Evolutionary conservation across 208 protist species (phyloP), one percentile per base, ranked within the genome.

Genomic region (Leptomonas pyrrhocoris): DNA sequence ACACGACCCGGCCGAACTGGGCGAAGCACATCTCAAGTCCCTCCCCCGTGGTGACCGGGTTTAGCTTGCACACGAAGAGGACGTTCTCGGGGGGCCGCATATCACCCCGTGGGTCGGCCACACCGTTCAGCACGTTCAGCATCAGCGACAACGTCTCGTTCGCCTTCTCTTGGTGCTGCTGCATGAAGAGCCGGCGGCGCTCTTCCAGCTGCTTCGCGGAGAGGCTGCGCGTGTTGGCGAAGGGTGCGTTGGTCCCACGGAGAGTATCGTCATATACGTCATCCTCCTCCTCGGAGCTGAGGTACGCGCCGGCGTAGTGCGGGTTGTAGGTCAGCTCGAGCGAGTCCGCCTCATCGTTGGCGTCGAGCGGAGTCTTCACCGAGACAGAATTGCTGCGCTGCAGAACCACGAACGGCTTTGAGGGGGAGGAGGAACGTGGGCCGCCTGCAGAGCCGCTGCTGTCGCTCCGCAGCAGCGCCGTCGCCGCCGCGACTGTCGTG

Each of bases 51-150:
- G 98, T 99, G 15, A 93, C 75, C 1, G 98, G 98, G 75, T 99
- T 99, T 30, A 99, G 85, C 84, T 98, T 98, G 85, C 98, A 99
- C 21, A 99, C 98, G 77, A 99, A 99, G 18, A 99, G 88, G 2
- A 99, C 98, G 70, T 99, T 99, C 21, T 99, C 98, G 0, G 97
- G 97, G 11, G 99, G 98, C 60, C 85, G 86, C 9, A 99, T 66
- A 28, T 99, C 97, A 19, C 81, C 85, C 1, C 77, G 51, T 0
- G 91, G 89, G 68, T 98, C 90, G 1, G 97, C 95, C 16, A 99
- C 70, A 42, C 98, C 98, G 45, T 98, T 97, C 11, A 99, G 69
- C 64, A 99, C 94, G 46, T 98, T 96, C 18, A 99, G 80, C 74
- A 99, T 92, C 43, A 99, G 65, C 15, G 79, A 62, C 2, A 84